Evolutionary conservation across 805 yeast species (phyloP), one percentile per base, ranked within the genome.

Genomic region (Candida succiphila): DNA sequence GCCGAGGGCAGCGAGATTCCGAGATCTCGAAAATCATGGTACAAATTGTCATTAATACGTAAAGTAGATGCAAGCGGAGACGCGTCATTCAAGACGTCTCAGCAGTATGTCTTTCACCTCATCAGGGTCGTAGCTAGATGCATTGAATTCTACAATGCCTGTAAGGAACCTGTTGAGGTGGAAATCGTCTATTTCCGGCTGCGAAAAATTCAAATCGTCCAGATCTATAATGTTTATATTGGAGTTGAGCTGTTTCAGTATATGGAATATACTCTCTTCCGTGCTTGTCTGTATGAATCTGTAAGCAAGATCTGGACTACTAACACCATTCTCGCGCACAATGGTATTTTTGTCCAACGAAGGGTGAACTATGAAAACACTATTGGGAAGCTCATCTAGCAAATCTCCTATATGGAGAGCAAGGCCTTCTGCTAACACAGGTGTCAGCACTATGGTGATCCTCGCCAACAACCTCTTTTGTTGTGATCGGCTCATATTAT

Each of bases 191-290:
- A 52, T 30, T 16, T 42, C 42, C 3, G 31, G 25, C 4, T 24
- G 22, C 3, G 33, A 19, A 37, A 41, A 25, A 3, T 25, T 14
- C 5, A 57, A 38, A 18, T 47, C 54, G 4, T 35, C 36, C 5
- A 43, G 39, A 22, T 42, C 31, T 6, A 57, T 33, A 8, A 55
- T 32, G 37, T 52, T 58, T 9, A 42, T n/a, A 7, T 37, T 18
- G 0, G 50, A 44, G 20, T 38, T 50, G 18, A 75, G 33, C 37
- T 73, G 78, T 39, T 72, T 72, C 17, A 73, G 57, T n/a, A 75
- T 60, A 25, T 76, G 73, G 56, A 72, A 66, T 10, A 72, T 49
- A 3, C 81, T 78, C 10, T 51, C 55, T 34, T 56, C 56, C 1
- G 69, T 63, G n/a, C 61, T 66, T 31, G 76, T 68, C 30, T 55